Evolutionary conservation across 2,329 filamentous ascomycete genomes (phyloP).

Genomic region (Colletotrichum abscissum): DNA sequence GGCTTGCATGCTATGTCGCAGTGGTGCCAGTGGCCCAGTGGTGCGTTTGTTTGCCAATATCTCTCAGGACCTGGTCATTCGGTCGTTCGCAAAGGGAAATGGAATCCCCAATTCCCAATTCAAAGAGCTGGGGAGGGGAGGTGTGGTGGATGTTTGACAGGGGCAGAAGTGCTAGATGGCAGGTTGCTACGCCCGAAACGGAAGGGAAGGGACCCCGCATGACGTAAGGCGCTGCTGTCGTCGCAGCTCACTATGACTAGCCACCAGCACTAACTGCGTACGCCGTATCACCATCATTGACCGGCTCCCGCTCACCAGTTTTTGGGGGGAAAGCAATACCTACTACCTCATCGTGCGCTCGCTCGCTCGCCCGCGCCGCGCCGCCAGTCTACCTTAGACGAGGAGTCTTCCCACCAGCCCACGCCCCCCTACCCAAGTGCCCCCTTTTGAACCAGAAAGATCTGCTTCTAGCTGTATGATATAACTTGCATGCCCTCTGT

Average conservation of each 20-base stretch:
- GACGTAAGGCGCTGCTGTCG: slow-evolving; percentile 28
- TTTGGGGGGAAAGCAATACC: not conserved
- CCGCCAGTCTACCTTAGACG: not conserved
- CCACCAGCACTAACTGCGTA: slow-evolving; percentile 12
- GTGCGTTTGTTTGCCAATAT: not conserved
- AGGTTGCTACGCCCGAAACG: slow-evolving; percentile 26
- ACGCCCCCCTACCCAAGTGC: not conserved
- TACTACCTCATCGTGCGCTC: slow-evolving; percentile 18
- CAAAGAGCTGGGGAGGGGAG: not conserved
- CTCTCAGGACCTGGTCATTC: not conserved
- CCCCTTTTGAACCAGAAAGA: not conserved
- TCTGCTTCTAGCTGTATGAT: not conserved
- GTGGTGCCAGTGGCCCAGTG: not conserved
- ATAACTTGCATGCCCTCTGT: slow-evolving; percentile 3
- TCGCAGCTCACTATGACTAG: slow-evolving; percentile 25
- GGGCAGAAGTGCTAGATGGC: not conserved
- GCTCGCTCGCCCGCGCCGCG: not conserved
- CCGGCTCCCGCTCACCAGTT: slow-evolving; percentile 15
- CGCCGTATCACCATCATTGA: slow-evolving; percentile 5
- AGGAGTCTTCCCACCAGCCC: no score
- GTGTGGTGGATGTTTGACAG: slow-evolving; percentile 6
- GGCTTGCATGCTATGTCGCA: not conserved
- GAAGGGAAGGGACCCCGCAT: slow-evolving; percentile 23
- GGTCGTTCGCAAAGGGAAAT: slow-evolving; percentile 15
- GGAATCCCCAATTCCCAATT: not conserved